Conservation (phyloP, 257 asterid species). For the Solanum pimpinellifolium region DNA sequence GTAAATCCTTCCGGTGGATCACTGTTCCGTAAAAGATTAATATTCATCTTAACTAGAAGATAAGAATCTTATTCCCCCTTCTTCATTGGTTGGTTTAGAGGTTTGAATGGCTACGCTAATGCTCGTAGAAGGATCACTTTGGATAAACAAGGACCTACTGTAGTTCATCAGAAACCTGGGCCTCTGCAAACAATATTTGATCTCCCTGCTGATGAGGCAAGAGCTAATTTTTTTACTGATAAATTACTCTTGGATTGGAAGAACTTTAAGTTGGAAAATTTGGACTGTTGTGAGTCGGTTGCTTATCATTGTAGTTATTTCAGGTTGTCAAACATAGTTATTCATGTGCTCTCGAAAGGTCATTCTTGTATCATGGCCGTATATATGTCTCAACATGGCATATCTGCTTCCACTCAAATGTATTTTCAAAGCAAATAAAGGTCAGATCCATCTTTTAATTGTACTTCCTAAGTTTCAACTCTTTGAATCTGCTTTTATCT, state of each 20-base stretch:
- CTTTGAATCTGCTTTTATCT: not conserved
- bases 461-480: not conserved
- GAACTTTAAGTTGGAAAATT: not conserved
- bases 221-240: not conserved
- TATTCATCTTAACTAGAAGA: not conserved
- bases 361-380: conserved; percentile 90
- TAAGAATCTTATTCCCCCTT: not conserved
- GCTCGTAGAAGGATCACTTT: conserved; percentile 27
- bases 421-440: conserved; percentile 92
- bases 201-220: conserved; percentile 87
- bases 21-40: not conserved
- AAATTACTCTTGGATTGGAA: not conserved
- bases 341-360: conserved; percentile 93
- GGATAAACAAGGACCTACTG: conserved; percentile 47
- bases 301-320: not conserved
- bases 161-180: conserved; percentile 70
- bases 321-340: conserved; percentile 90
- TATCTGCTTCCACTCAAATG: conserved; percentile 90
- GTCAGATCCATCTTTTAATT: conserved; percentile 11
- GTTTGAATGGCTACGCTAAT: conserved; percentile 39
- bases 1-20: not conserved
- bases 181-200: conserved; percentile 79
- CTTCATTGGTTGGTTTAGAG: conserved; percentile 28
- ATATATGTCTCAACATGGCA: conserved; percentile 78
- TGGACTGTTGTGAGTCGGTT: not conserved